These are phyloP conservation scores for Carex littledalei DNA, from an alignment of 176 grass and related monocot species.

Conservation along the genomic window DNA sequence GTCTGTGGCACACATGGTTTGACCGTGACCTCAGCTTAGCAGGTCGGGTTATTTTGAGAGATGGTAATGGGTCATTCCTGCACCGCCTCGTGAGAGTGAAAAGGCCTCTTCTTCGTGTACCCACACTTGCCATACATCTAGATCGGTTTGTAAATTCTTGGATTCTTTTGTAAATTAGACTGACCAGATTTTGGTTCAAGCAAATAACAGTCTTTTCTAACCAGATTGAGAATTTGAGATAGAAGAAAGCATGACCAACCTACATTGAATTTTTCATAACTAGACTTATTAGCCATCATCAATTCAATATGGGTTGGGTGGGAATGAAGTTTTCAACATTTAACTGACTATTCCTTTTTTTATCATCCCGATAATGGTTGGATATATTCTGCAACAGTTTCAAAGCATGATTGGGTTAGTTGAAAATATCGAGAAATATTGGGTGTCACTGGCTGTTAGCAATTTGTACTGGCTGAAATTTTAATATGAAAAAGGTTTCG, in stretches of 20 bases:
- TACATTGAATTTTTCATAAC: background rate
- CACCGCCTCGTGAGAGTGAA: constrained; percentile 85
- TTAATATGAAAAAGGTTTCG: constrained; percentile 17
- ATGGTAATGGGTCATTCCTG: constrained; percentile 53
- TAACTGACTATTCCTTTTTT: background rate
- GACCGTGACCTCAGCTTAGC: constrained; percentile 89
- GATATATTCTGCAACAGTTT: background rate
- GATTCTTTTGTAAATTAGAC: background rate
- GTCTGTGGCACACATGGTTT: constrained; percentile 95
- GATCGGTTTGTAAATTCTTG: constrained; percentile 53
- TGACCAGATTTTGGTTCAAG: background rate
- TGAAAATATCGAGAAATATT: background rate
- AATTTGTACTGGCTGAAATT: background rate
- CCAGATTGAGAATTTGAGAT: background rate
- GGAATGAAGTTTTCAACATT: background rate
- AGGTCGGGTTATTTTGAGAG: constrained; percentile 82
- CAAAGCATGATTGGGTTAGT: background rate
- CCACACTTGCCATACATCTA: constrained; percentile 96
- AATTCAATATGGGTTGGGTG: background rate
- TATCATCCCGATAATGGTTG: background rate
- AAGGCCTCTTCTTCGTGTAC: constrained; percentile 75
- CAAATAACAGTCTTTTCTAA: background rate
- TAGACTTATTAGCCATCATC: background rate
- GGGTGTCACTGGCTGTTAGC: background rate
- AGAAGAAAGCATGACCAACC: background rate